Evolutionary conservation across 202 grass and related monocot species (phyloP), one percentile per base, ranked within the genome.

Genomic region (Musa balbisiana): DNA sequence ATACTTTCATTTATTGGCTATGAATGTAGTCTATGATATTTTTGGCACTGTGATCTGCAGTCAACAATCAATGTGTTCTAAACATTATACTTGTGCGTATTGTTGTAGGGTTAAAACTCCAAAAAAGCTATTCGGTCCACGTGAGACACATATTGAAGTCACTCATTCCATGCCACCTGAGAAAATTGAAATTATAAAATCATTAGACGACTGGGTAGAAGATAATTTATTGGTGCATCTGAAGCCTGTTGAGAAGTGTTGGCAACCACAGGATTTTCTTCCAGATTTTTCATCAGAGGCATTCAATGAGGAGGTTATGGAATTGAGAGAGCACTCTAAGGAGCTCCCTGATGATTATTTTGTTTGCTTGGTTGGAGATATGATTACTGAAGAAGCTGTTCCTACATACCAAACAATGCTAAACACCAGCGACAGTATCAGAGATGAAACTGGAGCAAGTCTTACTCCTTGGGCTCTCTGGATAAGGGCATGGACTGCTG

Each of bases 321-420:
- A 97, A 78, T 85, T 97, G 64, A 90, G 90, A 84, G 84, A 87
- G 63, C 88, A 88, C 52, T 85, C 90, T 16, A 97, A 97, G 86
- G 90, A 97, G 76, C 93, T 97, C 55, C 90, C 93, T 82, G 93
- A 97, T 73, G 93, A 97, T 82, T 89, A 97, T 81, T 84, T 89
- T 74, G 86, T 97, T 80, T 91, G 90, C 66, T 84, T 97, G 77
- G 93, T 97, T 26, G 93, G 93, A 63, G 93, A 97, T 79, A 97
- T 97, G 93, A 89, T 97, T 80, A 97, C 93, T 21, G 93, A 97
- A 85, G 93, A 97, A 82, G 93, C 93, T 64, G 86, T 97, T 83
- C 93, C 93, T 58, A 97, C 93, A 14, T 93, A 97, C 74, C 93
- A 93, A 83, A 97, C 93, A 49, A 93, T 97, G 90, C 86, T 97